Conservation (phyloP, 345 rosid genomes). For the rapeseed (Brassica napus) region Da-Ae NC_063439.1:10287001-10287500, state of each 20-base stretch:
- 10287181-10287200: conserved; percentile 84
- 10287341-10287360: conserved; percentile 99
- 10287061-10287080: conserved; percentile 64
- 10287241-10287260: conserved; percentile 43
- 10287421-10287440: conserved; percentile 95
- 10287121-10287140: conserved; percentile 62
- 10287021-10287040: conserved; percentile 78
- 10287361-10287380: conserved; percentile 94
- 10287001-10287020: conserved; percentile 89
- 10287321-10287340: conserved; percentile 98
- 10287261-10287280: conserved; percentile 1
- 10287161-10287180: conserved; percentile 90
- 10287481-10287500: conserved; percentile 55
- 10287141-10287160: conserved; percentile 65
- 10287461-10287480: conserved; percentile 64
- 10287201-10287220: conserved; percentile 73
- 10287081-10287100: conserved; percentile 83
- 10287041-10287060: conserved; percentile 98
- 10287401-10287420: conserved; percentile 95
- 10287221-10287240: conserved; percentile 97
- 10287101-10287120: conserved; percentile 80
- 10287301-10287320: conserved; percentile 44
- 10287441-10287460: conserved; percentile 72
- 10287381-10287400: conserved; percentile 98
- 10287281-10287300: background rate